Base-by-base conservation (phyloP, 768 basidiomycete genomes). In the Hortiboletus campestris region DNA sequence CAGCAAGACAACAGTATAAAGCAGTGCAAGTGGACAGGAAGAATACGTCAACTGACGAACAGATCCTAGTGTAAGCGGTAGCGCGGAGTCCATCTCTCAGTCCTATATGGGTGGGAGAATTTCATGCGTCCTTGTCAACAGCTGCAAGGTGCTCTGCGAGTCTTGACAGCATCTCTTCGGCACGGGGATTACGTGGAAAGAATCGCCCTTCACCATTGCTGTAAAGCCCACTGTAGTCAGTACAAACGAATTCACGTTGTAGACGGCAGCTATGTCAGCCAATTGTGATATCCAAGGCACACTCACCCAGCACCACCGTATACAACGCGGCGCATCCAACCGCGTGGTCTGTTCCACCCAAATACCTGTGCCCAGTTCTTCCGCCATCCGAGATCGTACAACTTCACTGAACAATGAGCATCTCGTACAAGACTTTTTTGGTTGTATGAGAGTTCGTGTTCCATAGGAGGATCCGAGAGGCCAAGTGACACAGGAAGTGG, bases 311-410 rank as follows among this genome's bases (percentile, higher is more conserved):
- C 74, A 43, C 87, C 90, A 5, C 89, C 91, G 57, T 74, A 80
- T 56, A 81, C 69, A 3, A 89, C 39, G 34, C 84, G 78, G 44
- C 72, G 65, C 4, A 81, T 53, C 82, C 82, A 86, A 4, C 82
- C 82, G 58, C 73, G 74, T 55, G 72, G 76, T 34, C 64, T 74
- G 38, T 71, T 75, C 78, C 78, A 85, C 11, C 87, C 88, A 55
- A 90, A 78, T 2, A 84, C 83, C 65, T 89, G 86, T 17, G 66
- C 73, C 80, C 85, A 85, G 59, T 94, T 94, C 58, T 72, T 77
- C 45, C 78, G 74, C 82, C 84, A 88, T 12, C 91, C 91, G 6
- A 94, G 59, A 63, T 92, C 83, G 63, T 92, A 94, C 20, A 88
- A 44, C 13, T 78, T 78, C 29, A 91, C 78, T 32, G 76, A 66